Conservation (phyloP, 1,139 yeast genomes). For the Hyphopichia wangnamkhiaoensis region DNA sequence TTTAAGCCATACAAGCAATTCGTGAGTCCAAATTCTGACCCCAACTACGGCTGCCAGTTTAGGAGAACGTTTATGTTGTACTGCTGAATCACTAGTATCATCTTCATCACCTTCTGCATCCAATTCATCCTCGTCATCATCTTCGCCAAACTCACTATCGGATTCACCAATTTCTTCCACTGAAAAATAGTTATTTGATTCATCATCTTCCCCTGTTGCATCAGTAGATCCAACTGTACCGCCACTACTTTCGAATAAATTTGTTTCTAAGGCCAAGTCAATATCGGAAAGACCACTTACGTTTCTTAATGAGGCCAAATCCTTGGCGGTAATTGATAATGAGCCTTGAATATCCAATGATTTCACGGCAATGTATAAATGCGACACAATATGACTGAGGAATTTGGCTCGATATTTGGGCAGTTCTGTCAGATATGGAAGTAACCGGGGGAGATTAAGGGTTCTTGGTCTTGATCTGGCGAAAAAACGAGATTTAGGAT, state of each 20-base stretch:
- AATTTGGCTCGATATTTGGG: constrained; percentile 72
- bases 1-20: constrained; percentile 73
- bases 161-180: constrained; percentile 38
- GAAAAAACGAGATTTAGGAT: constrained; percentile 57
- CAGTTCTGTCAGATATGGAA: constrained; percentile 78
- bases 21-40: constrained; percentile 87
- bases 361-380: constrained; percentile 75
- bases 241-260: constrained; percentile 40
- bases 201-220: constrained; percentile 17
- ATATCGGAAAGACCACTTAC: constrained; percentile 41
- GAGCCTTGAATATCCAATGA: constrained; percentile 78
- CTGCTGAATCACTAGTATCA: constrained; percentile 32
- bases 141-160: constrained; percentile 41
- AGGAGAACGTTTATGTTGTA: constrained; percentile 59
- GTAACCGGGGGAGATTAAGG: constrained; percentile 56
- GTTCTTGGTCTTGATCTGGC: constrained; percentile 54
- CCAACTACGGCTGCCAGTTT: constrained; percentile 73
- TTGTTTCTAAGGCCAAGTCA: constrained; percentile 57
- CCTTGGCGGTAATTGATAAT: constrained; percentile 66
- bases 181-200: constrained; percentile 17
- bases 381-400: constrained; percentile 74
- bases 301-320: constrained; percentile 44
- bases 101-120: constrained; percentile 47
- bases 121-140: constrained; percentile 26
- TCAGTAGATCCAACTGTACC: constrained; percentile 10